These are phyloP conservation scores for Epichloe typhina DNA, from an alignment of 2,329 filamentous ascomycete genomes.

Conservation along the genomic window DNA sequence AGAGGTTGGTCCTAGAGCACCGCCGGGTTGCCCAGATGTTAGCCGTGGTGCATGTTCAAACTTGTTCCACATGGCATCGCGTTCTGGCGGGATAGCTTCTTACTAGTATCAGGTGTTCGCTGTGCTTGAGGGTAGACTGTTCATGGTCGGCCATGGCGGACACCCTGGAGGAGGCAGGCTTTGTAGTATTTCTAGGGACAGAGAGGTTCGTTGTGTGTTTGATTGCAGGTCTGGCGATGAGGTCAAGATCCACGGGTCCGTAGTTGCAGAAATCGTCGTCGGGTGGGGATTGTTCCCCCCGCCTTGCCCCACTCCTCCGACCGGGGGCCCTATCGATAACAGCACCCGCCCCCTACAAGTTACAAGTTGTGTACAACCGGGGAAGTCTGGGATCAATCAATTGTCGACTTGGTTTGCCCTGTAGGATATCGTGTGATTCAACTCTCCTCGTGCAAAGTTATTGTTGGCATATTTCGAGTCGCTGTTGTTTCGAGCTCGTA, in stretches of 20 bases:
- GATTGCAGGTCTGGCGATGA: neutral
- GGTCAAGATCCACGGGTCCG: neutral
- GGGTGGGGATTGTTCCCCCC: neutral
- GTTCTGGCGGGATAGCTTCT: constrained; percentile 9
- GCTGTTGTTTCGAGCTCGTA: too few species aligned
- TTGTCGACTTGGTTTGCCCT: neutral
- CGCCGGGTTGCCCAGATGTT: neutral
- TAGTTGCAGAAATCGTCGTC: neutral
- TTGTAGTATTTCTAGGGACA: too few species aligned
- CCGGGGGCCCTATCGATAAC: neutral
- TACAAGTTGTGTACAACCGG: too few species aligned
- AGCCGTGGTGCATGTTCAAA: neutral
- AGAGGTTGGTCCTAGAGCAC: constrained; percentile 71
- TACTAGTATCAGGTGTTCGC: constrained; percentile 64
- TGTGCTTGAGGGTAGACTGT: constrained; percentile 58
- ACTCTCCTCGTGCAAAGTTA: too few species aligned
- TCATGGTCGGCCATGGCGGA: constrained; percentile 44
- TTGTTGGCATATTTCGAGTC: too few species aligned
- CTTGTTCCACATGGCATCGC: neutral
- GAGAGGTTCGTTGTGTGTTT: too few species aligned
- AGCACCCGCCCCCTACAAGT: too few species aligned
- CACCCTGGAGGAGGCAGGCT: neutral
- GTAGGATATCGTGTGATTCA: too few species aligned
- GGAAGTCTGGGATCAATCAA: too few species aligned
- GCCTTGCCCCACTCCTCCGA: neutral